Evolutionary conservation across 2,329 filamentous ascomycete species (phyloP).

Genomic region (Cladosporium austrohemisphaericum): DNA sequence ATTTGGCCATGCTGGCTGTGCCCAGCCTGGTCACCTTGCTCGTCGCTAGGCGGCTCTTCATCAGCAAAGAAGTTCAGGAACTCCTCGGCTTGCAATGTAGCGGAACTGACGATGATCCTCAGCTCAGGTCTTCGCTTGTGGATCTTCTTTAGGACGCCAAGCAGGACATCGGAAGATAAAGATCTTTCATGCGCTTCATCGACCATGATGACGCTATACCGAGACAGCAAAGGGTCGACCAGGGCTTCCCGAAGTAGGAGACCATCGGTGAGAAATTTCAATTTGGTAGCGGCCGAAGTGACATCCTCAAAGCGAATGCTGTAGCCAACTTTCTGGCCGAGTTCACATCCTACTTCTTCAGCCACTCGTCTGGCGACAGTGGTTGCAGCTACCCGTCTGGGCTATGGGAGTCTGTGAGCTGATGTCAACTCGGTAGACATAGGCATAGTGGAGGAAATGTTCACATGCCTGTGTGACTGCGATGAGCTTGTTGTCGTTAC

Average conservation of each 20-base stretch:
- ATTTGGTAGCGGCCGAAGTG: slow-evolving; percentile 76
- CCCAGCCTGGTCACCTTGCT: slow-evolving; percentile 25
- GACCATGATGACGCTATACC: slow-evolving; percentile 95
- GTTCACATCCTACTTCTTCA: slow-evolving; percentile 77
- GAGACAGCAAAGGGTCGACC: slow-evolving; percentile 82
- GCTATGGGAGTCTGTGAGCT: slow-evolving; percentile 52
- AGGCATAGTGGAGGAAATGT: slow-evolving; percentile 16
- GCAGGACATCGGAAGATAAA: slow-evolving; percentile 83
- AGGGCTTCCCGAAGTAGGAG: slow-evolving; percentile 86
- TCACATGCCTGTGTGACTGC: slow-evolving; percentile 79
- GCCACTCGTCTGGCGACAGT: slow-evolving; percentile 86
- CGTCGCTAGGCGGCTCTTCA: slow-evolving; percentile 32
- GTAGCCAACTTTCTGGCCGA: slow-evolving; percentile 85
- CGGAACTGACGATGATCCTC: slow-evolving; percentile 86
- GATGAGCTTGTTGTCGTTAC: slow-evolving; percentile 73
- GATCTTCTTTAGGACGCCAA: slow-evolving; percentile 91
- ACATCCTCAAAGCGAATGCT: slow-evolving; percentile 90
- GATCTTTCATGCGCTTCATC: slow-evolving; percentile 96
- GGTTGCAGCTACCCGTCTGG: slow-evolving; percentile 83
- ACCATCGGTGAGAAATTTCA: slow-evolving; percentile 95
- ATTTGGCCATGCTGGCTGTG: slow-evolving; percentile 53
- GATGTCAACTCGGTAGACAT: slow-evolving; percentile 25
- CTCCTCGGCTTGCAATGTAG: slow-evolving; percentile 83
- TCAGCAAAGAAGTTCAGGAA: slow-evolving; percentile 74
- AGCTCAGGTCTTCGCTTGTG: slow-evolving; percentile 73